These are phyloP conservation scores for Gnomoniopsis sp. DNA, from an alignment of 2,329 filamentous ascomycete species.

Conservation along the genomic window DNA sequence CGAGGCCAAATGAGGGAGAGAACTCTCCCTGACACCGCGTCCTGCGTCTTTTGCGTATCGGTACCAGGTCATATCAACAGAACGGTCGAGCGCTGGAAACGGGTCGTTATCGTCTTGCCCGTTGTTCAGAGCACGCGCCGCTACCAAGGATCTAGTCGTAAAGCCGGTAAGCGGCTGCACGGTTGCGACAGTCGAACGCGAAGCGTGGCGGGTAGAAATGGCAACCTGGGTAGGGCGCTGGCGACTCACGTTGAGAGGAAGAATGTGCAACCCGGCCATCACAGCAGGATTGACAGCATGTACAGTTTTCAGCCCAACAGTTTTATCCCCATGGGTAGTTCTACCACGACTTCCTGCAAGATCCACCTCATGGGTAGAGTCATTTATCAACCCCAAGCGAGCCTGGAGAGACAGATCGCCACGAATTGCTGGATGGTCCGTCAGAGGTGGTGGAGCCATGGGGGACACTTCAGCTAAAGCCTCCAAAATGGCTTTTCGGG, in stretches of 20 bases:
- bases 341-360: neutral
- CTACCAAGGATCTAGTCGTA: neutral
- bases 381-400: neutral
- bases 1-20: neutral
- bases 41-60: slow-evolving; percentile 1
- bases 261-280: neutral
- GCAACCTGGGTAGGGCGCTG: slow-evolving; percentile 2
- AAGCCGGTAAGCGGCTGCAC: neutral
- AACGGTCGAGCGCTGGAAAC: slow-evolving; percentile 21
- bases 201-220: neutral
- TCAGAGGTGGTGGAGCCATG: slow-evolving; percentile 1
- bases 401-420: slow-evolving; percentile 1
- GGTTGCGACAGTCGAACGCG: neutral
- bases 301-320: neutral
- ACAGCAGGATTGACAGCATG: neutral
- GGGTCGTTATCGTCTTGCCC: slow-evolving; percentile 23
- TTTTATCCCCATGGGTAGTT: neutral
- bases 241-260: neutral
- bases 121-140: neutral
- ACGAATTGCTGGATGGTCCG: slow-evolving; percentile 1
- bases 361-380: neutral
- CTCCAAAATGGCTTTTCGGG: neutral
- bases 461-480: neutral
- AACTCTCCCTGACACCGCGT: neutral
- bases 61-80: slow-evolving; percentile 21